Percentiles rank a stretch among this genome's conserved stretches.
Conservation (phyloP, 192 early-diverging fungal genomes). For the Gorgonomyces haynaldii region DNA sequence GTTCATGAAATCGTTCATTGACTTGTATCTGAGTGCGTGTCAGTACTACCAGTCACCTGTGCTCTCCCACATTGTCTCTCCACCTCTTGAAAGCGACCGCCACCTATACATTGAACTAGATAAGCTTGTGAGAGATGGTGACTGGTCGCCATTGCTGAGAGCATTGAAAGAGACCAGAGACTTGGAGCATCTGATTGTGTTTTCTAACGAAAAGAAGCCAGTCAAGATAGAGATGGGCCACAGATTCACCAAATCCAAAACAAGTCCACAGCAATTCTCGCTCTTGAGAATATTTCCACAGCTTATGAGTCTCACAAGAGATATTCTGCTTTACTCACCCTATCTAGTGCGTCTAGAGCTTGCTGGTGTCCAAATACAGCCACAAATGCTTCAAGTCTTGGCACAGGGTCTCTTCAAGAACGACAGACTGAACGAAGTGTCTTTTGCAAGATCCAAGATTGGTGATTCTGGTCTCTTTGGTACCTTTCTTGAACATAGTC, state of each 20-base stretch:
- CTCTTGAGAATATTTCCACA: no score
- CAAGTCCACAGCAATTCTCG: no score
- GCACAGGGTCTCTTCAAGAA: constrained; percentile 4
- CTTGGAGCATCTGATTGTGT: constrained; percentile 1
- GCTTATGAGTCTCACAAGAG: constrained; percentile 1
- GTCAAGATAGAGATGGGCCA: background rate
- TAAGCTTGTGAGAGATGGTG: constrained; percentile 1
- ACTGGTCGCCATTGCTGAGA: constrained; percentile 5
- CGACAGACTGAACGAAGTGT: background rate
- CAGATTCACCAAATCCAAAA: background rate
- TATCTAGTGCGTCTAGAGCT: background rate
- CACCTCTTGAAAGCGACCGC: background rate
- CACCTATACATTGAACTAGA: constrained; percentile 1
- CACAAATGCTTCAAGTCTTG: background rate
- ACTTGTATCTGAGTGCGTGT: no score
- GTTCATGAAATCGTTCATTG: no score
- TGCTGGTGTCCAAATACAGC: background rate
- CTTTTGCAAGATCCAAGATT: background rate
- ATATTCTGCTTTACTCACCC: background rate
- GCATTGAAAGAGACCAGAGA: background rate
- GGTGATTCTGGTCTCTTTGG: constrained; percentile 8
- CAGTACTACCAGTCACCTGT: constrained; percentile 4
- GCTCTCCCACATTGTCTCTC: constrained; percentile 1
- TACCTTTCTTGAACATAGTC: background rate
- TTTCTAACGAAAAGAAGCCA: background rate